Evolutionary conservation across 495 filamentous ascomycete genomes (phyloP), one percentile per base, ranked within the genome.

Genomic region (Articulospora tetracladia): DNA sequence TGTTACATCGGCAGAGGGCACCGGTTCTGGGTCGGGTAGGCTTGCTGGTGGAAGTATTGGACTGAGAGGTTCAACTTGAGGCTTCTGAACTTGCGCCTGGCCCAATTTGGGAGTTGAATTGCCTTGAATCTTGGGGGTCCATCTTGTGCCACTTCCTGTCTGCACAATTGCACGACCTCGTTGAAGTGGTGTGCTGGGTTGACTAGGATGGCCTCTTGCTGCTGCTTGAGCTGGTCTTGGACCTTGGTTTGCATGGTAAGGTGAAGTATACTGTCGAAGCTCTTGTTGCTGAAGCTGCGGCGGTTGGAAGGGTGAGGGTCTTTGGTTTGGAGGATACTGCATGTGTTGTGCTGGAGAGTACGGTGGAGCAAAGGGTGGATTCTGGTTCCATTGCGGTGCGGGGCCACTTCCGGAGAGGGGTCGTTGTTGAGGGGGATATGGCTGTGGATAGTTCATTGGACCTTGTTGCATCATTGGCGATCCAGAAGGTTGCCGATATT

Each of bases 81-180:
- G 44, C 19, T 48, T 20, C 44, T 8, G 44, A 10, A 10, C 22
- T 48, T 10, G 34, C 34, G 10, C n/a, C 34, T 39, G 34, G 10
- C n/a, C n/a, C n/a, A 10, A 10, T 39, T 52, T 57, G 1, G 79
- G 79, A 20, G 79, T 82, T 19, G 79, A 76, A 23, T 28, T 20
- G 3, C 77, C 73, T 0, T 75, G 78, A 17, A 76, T 66, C 0
- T 60, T 70, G 22, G 72, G 68, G 4, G 67, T 72, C 79, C 80
- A 82, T 64, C 74, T 77, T 1, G 80, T 83, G 15, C 72, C 75
- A 52, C 70, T 74, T 1, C 77, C 79, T 13, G 67, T 73, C n/a
- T 62, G 58, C 25, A 67, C 55, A 11, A 47, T 32, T 20, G 56
- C 32, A 10, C 30, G 25, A 27, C 39, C 55, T 11, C 58, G 62